A percentile compares a stretch with the other conserved stretches of the same genome.
Evolutionary conservation across 768 basidiomycete genomes (phyloP).

Genomic region (Dentipellis sp.): DNA sequence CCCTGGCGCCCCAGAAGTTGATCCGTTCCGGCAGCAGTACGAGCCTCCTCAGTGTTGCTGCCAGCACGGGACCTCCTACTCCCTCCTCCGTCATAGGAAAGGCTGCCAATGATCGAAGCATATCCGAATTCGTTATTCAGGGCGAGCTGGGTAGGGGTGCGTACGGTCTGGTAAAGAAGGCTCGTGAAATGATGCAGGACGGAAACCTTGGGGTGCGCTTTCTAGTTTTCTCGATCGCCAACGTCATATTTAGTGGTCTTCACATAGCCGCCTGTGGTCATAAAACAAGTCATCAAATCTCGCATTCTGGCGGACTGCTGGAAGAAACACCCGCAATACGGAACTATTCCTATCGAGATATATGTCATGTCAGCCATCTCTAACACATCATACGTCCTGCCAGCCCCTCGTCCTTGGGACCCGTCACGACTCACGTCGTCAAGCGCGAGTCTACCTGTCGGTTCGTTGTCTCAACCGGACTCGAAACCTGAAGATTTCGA

Average conservation of each 20-base stretch:
- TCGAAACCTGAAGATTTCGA: constrained; percentile 23
- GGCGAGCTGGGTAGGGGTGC: constrained; percentile 89
- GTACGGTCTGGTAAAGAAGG: constrained; percentile 91
- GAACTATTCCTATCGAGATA: constrained; percentile 97
- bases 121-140: constrained; percentile 80
- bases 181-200: constrained; percentile 64
- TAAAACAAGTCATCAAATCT: constrained; percentile 98
- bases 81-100: constrained; percentile 40
- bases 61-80: constrained; percentile 56
- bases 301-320: constrained; percentile 98
- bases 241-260: constrained; percentile 14
- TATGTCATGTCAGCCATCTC: constrained; percentile 90
- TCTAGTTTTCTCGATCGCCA: constrained; percentile 9
- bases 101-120: constrained; percentile 49
- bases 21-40: constrained; percentile 54
- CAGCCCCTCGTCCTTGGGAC: constrained; percentile 76
- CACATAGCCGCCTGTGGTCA: constrained; percentile 74
- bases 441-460: neutral
- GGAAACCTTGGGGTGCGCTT: constrained; percentile 75
- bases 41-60: constrained; percentile 50
- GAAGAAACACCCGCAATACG: constrained; percentile 93
- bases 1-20: constrained; percentile 50
- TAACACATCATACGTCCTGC: constrained; percentile 70
- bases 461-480: constrained; percentile 11
- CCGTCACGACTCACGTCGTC: constrained; percentile 38